These are phyloP conservation scores for Colletotrichum sp. DNA, from an alignment of 2,329 filamentous ascomycete genomes.

Conservation along the genomic window DNA sequence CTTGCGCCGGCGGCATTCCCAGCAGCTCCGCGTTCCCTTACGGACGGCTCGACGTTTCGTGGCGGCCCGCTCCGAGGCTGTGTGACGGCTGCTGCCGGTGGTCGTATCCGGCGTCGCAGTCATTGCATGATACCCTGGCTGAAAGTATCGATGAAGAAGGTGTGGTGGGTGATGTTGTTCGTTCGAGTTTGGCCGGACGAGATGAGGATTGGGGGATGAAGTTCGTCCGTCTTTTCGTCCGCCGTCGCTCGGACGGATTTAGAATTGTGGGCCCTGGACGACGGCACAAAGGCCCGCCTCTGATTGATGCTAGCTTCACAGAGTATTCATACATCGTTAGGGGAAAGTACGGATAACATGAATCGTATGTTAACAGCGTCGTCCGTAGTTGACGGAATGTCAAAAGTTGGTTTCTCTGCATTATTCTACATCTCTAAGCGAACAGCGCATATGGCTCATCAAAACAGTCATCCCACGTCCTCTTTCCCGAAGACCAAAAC, in stretches of 20 bases:
- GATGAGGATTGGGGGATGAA: neutral
- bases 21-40: slow-evolving; percentile 62
- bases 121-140: neutral
- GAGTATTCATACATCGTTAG: too few relatives aligned
- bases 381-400: too few relatives aligned
- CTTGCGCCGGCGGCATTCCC: slow-evolving; percentile 64
- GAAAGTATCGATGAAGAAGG: too few relatives aligned
- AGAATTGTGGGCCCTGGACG: neutral
- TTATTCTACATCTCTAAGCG: neutral
- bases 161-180: neutral
- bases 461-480: slow-evolving; percentile 8
- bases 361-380: too few relatives aligned
- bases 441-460: neutral
- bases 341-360: too few relatives aligned
- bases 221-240: neutral
- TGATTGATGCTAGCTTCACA: too few relatives aligned
- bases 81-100: neutral
- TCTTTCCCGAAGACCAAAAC: neutral
- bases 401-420: too few relatives aligned
- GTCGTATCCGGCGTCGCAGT: neutral
- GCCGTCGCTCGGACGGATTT: neutral
- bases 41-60: slow-evolving; percentile 46
- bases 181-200: neutral
- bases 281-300: too few relatives aligned
- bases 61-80: neutral